Evolutionary conservation across 202 grass and related monocot genomes (phyloP), one percentile per base, ranked within the genome.

Genomic region (Miscanthus sacchariflorus): DNA sequence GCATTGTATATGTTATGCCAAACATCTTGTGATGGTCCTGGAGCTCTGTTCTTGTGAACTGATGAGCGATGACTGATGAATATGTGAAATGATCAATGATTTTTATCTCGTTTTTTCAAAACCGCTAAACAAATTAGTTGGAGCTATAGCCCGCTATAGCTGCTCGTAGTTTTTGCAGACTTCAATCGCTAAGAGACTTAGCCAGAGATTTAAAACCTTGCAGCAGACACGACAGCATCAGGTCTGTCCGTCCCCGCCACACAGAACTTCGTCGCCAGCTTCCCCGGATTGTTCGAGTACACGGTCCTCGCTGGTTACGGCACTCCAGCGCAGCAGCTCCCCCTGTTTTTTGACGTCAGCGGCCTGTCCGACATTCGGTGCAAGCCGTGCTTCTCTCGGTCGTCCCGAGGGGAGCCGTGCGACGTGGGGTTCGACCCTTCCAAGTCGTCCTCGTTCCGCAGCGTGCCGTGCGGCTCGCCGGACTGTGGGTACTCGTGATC

Each of bases 291-390:
- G 65, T 86, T 18, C 4, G 48, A 58, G 6, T 86, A 79, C 84
- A 78, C 76, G 42, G 23, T 86, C n/a, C 3, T 77, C 48, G 48
- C 48, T 14, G 75, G 84, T 10, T 86, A 71, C 84, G 84, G 84
- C 65, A 86, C 84, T 2, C 84, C 84, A 6, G 66, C 50, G 17
- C 76, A 86, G 84, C 50, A 27, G 48, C 10, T 86, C 0, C 8
- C 66, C 0, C 3, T 71, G 1, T 30, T 28, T 35, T 72, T 86
- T 12, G 84, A 86, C 48, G 21, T 1, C 36, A 11, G 4, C 35
- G 76, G 84, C 1, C 56, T 71, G 9, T 79, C 65, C 8, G 12
- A 10, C 1, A 6, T 70, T 0, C 33, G 48, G 38, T 86, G 76
- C 49, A 72, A 71, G 66, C 84, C 76, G 23, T 86, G 84, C 84